Evolutionary conservation across 495 filamentous ascomycete species (phyloP).

Genomic region (Haplographium delicatum): DNA sequence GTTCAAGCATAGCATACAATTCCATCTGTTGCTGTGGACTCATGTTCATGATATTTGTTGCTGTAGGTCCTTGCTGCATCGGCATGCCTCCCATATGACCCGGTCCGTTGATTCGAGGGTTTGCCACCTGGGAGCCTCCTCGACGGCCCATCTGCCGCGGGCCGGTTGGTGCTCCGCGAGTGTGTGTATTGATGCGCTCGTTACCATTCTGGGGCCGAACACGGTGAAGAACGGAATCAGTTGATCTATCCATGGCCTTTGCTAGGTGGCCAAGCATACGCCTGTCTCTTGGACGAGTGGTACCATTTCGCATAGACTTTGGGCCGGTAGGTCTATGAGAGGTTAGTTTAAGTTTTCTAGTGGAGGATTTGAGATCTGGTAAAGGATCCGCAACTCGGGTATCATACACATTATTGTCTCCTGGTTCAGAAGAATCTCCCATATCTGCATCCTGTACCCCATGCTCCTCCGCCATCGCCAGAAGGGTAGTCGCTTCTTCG

Average conservation of each 20-base stretch:
- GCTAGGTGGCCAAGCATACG: slow-evolving; percentile 85
- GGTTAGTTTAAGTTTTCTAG: slow-evolving; percentile 10
- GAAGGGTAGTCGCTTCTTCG: background rate
- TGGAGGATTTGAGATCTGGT: slow-evolving; percentile 5
- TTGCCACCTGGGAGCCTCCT: slow-evolving; percentile 38
- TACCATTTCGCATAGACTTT: slow-evolving; percentile 85
- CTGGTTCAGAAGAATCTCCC: slow-evolving; percentile 47
- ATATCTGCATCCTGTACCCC: slow-evolving; percentile 57
- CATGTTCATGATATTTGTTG: slow-evolving; percentile 29
- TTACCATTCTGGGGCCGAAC: slow-evolving; percentile 61
- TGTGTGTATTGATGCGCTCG: slow-evolving; percentile 72
- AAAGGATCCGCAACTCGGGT: slow-evolving; percentile 19
- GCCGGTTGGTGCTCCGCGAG: slow-evolving; percentile 69
- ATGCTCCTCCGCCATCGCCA: background rate
- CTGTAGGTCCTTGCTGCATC: slow-evolving; percentile 26
- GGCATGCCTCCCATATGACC: slow-evolving; percentile 34
- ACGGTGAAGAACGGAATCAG: slow-evolving; percentile 73
- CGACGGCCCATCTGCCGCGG: slow-evolving; percentile 39
- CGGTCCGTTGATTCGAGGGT: slow-evolving; percentile 39
- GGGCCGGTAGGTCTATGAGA: slow-evolving; percentile 80
- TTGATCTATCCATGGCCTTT: slow-evolving; percentile 73
- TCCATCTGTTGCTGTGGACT: slow-evolving; percentile 67
- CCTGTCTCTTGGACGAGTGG: slow-evolving; percentile 47
- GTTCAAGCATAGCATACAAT: slow-evolving; percentile 78
- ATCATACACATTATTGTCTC: slow-evolving; percentile 65